Evolutionary conservation across 2,329 filamentous ascomycete species (phyloP), one percentile per base, ranked within the genome.

Genomic region (Truncatella angustata): DNA sequence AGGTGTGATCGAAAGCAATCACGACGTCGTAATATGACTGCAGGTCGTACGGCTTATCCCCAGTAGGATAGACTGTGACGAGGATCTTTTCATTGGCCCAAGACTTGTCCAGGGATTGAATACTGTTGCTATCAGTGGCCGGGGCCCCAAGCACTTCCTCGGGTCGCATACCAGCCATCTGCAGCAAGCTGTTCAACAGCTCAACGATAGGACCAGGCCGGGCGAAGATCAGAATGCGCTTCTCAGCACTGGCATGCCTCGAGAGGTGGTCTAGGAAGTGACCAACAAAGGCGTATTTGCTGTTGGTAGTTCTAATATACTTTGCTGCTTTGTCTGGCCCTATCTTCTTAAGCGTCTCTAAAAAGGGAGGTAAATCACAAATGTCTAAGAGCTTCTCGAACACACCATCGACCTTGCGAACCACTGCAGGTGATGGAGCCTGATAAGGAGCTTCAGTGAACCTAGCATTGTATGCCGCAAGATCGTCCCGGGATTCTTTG

Each of bases 271-370:
- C 68, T 26, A 85, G 62, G 3, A 87, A 68, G 55, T 84, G 80
- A 40, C 73, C 77, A 5, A 85, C 59, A 57, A 87, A 86, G 28
- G 74, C 76, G 58, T 80, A 82, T 58, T 87, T 87, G 50, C 79
- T 70, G 63, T 83, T 86, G 9, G 80, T 77, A 49, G 77, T 77
- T 51, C 77, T 73, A 2, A 77, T 74, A 56, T 82, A 80, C 60
- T 77, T 84, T 58, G 76, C 75, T 49, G 74, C 68, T 20, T 76
- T 71, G 4, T 65, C 61, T 6, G 72, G 60, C 2, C 72, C 64
- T 51, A 81, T 67, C 11, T 73, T 60, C 2, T 66, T 61, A 6
- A 78, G 69, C n/a, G 74, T 74, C 21, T 78, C 67, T 35, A 77
- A 66, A 32, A 80, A 76, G 4, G 77, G 75, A 4, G 81, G 82